These are phyloP conservation scores for Castanopsis chinensis DNA, from an alignment of 306 rosid genomes.

Conservation along the genomic window DNA sequence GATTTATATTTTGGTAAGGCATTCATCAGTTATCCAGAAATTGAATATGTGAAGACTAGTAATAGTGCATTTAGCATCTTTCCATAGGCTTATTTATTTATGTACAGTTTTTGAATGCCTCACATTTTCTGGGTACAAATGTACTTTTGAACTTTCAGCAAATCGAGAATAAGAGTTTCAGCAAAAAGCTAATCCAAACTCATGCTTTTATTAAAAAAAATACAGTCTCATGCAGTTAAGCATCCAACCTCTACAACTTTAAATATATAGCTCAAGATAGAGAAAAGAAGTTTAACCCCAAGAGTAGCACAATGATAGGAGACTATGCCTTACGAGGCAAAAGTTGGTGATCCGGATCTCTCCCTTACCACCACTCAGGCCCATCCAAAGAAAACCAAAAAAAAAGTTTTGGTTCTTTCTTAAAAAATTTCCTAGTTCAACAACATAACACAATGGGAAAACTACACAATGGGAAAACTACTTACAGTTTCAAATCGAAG, in stretches of 20 bases:
- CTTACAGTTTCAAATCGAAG: conserved; percentile 98
- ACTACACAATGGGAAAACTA: conserved; percentile 25
- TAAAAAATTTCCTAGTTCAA: not conserved
- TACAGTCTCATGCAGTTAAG: too few species aligned
- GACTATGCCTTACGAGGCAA: not conserved
- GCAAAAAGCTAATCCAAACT: too few species aligned
- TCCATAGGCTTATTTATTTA: too few species aligned
- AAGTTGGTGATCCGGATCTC: not conserved
- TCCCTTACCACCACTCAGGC: not conserved
- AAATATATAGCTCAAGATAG: not conserved
- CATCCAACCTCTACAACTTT: not conserved
- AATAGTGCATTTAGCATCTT: too few species aligned
- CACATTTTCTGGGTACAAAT: too few species aligned
- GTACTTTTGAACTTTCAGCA: not conserved
- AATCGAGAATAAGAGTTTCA: not conserved
- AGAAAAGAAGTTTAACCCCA: not conserved
- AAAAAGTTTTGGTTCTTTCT: not conserved
- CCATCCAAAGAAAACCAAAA: not conserved
- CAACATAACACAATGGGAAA: conserved; percentile 13
- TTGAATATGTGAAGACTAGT: too few species aligned
- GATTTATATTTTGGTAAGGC: too few species aligned
- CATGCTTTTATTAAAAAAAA: too few species aligned
- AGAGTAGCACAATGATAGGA: not conserved
- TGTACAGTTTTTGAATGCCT: too few species aligned
- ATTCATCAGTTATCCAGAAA: too few species aligned